These are phyloP conservation scores for Hyphodiscus hymeniophilus DNA, from an alignment of 495 filamentous ascomycete species.

Conservation along the genomic window DNA sequence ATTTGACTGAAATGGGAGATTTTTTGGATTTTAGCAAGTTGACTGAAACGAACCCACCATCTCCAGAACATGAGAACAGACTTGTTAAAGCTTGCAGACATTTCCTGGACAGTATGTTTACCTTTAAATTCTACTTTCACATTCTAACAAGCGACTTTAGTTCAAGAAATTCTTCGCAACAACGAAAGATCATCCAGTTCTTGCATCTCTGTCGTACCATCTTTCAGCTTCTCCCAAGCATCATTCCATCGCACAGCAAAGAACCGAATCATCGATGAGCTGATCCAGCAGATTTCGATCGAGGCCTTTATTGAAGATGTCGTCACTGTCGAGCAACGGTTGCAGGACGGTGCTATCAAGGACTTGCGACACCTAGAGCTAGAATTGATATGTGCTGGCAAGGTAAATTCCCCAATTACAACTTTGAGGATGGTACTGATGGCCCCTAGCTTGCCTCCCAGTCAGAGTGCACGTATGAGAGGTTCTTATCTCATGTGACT, in stretches of 20 bases:
- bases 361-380: constrained; percentile 13
- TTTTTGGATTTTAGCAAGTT: background rate
- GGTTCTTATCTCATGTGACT: constrained; percentile 12
- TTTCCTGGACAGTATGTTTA: constrained; percentile 19
- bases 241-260: constrained; percentile 6
- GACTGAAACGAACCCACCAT: background rate
- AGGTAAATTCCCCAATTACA: constrained; percentile 6
- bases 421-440: background rate
- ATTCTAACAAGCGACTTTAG: constrained; percentile 6
- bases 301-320: constrained; percentile 17
- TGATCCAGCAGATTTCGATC: constrained; percentile 10
- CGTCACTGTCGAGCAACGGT: constrained; percentile 4
- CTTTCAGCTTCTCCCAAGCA: constrained; percentile 3
- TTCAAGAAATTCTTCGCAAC: constrained; percentile 10
- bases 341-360: constrained; percentile 6
- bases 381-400: constrained; percentile 20
- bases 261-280: constrained; percentile 11
- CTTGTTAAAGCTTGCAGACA: constrained; percentile 11
- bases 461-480: constrained; percentile 4
- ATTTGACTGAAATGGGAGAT: background rate
- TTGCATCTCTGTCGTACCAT: background rate
- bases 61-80: background rate
- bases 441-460: constrained; percentile 11
- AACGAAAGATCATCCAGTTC: background rate
- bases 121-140: background rate